Conservation (phyloP, 2,329 filamentous ascomycete species). For the Lojkania enalia region DNA sequence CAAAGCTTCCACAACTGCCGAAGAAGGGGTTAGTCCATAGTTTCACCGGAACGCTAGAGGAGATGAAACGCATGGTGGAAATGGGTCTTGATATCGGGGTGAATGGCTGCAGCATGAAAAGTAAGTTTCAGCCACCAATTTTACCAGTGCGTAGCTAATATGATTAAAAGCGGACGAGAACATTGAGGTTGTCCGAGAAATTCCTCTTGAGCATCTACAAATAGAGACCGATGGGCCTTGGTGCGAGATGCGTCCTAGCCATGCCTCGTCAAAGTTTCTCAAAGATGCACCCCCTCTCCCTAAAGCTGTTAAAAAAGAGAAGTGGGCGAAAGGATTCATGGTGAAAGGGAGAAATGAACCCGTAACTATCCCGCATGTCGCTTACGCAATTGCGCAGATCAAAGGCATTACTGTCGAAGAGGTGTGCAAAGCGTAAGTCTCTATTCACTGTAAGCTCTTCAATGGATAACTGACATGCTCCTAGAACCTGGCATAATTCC, state of each 20-base stretch:
- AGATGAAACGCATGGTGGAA: slow-evolving; percentile 79
- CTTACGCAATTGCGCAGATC: slow-evolving; percentile 83
- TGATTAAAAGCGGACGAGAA: slow-evolving; percentile 67
- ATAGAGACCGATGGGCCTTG: slow-evolving; percentile 97
- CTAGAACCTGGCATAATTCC: slow-evolving; percentile 45
- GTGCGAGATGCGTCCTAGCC: slow-evolving; percentile 90
- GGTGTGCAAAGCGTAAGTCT: slow-evolving; percentile 74
- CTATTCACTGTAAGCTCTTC: neutral
- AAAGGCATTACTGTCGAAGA: slow-evolving; percentile 80
- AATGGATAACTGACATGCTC: neutral
- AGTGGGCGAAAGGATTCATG: slow-evolving; percentile 84
- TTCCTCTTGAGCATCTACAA: slow-evolving; percentile 80
- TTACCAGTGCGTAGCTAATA: too few species aligned
- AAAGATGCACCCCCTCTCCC: slow-evolving; percentile 71
- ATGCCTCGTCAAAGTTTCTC: slow-evolving; percentile 78
- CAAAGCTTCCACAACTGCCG: slow-evolving; percentile 66
- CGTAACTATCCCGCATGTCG: slow-evolving; percentile 81
- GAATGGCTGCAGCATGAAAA: slow-evolving; percentile 97
- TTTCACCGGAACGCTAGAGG: slow-evolving; percentile 85
- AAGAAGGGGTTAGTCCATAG: slow-evolving; percentile 87
- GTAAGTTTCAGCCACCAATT: slow-evolving; percentile 18
- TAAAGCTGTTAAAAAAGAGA: slow-evolving; percentile 93
- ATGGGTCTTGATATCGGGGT: slow-evolving; percentile 89
- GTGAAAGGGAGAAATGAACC: slow-evolving; percentile 96
- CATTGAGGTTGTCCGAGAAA: slow-evolving; percentile 76